Conservation (phyloP, 1,284 basidiomycete genomes). For the Coniferiporia weirii region DNA sequence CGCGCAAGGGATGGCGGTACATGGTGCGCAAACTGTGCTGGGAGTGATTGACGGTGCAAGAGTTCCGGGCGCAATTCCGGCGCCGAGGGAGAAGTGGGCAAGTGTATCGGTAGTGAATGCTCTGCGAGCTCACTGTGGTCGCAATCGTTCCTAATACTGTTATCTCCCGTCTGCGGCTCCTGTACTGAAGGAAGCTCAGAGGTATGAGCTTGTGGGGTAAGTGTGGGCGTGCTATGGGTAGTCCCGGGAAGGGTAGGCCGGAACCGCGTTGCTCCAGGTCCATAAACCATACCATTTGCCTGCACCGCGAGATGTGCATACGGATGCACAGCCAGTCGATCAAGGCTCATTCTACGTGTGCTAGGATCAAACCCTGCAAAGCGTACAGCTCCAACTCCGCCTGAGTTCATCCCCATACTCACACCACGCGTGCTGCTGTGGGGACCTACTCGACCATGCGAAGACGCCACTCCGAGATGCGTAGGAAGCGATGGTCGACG, state of each 20-base stretch:
- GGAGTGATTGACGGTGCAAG: conserved; percentile 42
- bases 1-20: not conserved
- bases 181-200: conserved; percentile 9
- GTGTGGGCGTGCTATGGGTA: conserved; percentile 14
- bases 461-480: conserved; percentile 7
- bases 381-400: not conserved
- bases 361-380: conserved; percentile 19
- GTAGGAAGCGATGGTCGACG: conserved; percentile 17
- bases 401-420: not conserved
- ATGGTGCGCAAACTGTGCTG: conserved; percentile 26
- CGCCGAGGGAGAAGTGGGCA: not conserved
- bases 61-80: conserved; percentile 28
- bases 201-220: conserved; percentile 14
- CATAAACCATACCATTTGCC: conserved; percentile 47
- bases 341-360: conserved; percentile 53
- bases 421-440: not conserved
- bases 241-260: conserved; percentile 25
- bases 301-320: conserved; percentile 54
- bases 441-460: conserved; percentile 3
- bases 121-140: not conserved
- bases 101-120: conserved; percentile 5
- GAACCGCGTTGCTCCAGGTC: conserved; percentile 31
- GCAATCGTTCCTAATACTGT: conserved; percentile 1
- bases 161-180: not conserved
- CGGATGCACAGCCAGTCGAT: conserved; percentile 56